Evolutionary conservation across 164 flowering plant genomes (phyloP).

Genomic region (Tetracentron sinense): DNA sequence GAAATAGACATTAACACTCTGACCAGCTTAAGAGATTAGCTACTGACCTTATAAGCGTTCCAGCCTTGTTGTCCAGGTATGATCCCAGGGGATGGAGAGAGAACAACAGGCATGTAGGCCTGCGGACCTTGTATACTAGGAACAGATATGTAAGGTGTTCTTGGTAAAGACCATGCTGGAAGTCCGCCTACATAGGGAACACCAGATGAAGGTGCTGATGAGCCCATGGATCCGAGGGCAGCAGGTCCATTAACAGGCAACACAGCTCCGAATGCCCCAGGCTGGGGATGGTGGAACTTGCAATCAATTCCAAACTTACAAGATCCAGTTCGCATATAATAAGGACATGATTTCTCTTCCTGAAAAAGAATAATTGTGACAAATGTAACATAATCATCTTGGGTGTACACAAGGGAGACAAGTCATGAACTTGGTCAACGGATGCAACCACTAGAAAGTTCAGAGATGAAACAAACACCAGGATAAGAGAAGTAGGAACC

Average conservation of each 20-base stretch:
- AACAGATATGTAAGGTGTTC: conserved; percentile 29
- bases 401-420: neutral
- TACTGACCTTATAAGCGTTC: conserved; percentile 46
- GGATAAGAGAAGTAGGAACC: conserved; percentile 18
- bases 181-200: conserved; percentile 25
- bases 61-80: conserved; percentile 40
- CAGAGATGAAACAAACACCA: neutral
- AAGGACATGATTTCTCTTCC: conserved; percentile 49
- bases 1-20: too few species aligned
- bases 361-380: conserved; percentile 1
- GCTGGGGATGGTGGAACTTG: conserved; percentile 60
- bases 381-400: neutral
- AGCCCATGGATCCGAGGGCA: conserved; percentile 26
- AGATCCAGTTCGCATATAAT: conserved; percentile 43
- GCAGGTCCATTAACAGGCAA: conserved; percentile 26
- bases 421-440: neutral
- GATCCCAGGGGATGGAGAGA: conserved; percentile 38
- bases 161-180: conserved; percentile 34
- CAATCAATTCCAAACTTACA: conserved; percentile 54
- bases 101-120: conserved; percentile 32
- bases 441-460: neutral
- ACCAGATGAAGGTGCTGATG: conserved; percentile 29
- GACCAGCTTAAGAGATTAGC: neutral
- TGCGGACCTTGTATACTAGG: conserved; percentile 29
- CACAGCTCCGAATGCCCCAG: conserved; percentile 29